Evolutionary conservation across 2,329 filamentous ascomycete species (phyloP).

Genomic region (Fusarium penzigii): DNA sequence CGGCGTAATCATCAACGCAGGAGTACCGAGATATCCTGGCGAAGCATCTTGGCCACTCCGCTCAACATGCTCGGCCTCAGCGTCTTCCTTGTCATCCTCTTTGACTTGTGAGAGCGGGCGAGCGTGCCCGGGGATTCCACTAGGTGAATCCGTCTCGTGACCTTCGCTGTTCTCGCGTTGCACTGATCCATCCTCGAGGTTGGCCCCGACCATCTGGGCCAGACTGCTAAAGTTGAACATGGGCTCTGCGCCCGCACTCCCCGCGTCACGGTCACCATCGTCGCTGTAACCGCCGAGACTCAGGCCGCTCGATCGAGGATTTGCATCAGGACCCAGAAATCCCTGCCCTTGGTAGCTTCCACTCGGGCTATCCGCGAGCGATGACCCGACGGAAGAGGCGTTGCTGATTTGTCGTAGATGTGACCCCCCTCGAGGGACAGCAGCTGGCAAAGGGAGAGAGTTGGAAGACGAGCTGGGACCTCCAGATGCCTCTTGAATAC

Average conservation of each 20-base stretch:
- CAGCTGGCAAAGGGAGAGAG: conserved; percentile 48
- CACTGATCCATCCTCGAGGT: conserved; percentile 49
- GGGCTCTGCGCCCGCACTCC: conserved; percentile 62
- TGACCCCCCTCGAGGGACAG: conserved; percentile 62
- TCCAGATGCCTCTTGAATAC: conserved; percentile 22
- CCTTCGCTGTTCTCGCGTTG: conserved; percentile 32
- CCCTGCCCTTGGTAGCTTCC: conserved; percentile 48
- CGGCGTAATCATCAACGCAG: conserved; percentile 50
- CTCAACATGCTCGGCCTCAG: conserved; percentile 35
- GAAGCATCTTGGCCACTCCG: conserved; percentile 5
- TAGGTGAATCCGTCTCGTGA: conserved; percentile 28
- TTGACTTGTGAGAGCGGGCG: conserved; percentile 39
- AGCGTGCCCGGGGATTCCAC: conserved; percentile 13
- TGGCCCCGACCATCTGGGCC: conserved; percentile 76
- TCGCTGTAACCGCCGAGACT: conserved; percentile 51
- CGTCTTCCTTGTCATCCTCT: conserved; percentile 40
- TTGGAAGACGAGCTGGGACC: conserved; percentile 37
- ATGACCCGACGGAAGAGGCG: conserved; percentile 81
- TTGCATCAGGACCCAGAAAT: conserved; percentile 36
- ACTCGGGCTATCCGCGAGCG: conserved; percentile 65
- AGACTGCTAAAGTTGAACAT: conserved; percentile 92
- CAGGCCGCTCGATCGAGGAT: conserved; percentile 56
- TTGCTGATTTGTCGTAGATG: conserved; percentile 84
- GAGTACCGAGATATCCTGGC: conserved; percentile 29
- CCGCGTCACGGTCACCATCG: conserved; percentile 52